A percentile compares a stretch with the other conserved stretches of the same genome.
These are phyloP conservation scores for Termitomyces eurrhizus DNA, from an alignment of 768 basidiomycete genomes.

Conservation along the genomic window DNA sequence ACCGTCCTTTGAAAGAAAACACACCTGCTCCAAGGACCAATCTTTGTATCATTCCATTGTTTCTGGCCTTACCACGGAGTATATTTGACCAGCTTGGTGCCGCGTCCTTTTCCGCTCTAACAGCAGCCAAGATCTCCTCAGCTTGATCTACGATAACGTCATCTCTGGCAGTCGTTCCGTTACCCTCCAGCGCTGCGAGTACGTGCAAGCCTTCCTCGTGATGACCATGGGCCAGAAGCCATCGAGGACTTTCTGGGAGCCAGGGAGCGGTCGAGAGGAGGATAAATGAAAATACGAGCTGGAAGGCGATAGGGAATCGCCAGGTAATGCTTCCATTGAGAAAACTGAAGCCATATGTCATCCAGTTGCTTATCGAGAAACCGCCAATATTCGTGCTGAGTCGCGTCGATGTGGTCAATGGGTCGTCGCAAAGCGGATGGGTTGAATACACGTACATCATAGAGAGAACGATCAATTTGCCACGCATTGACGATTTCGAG, in stretches of 20 bases:
- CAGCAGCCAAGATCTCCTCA: constrained; percentile 41
- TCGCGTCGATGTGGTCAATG: not conserved
- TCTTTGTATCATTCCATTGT: constrained; percentile 43
- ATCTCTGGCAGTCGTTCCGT: constrained; percentile 29
- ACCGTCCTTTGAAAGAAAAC: not conserved
- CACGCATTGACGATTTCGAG: constrained; percentile 43
- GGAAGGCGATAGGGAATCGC: constrained; percentile 50
- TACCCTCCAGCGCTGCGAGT: constrained; percentile 40
- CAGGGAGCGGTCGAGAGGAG: constrained; percentile 43
- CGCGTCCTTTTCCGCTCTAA: constrained; percentile 37
- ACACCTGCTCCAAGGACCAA: constrained; percentile 39
- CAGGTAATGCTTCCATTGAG: constrained; percentile 38
- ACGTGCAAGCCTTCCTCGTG: constrained; percentile 38
- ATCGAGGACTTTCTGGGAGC: constrained; percentile 46
- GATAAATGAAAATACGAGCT: constrained; percentile 42
- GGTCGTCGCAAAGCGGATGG: not conserved
- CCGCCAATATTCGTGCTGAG: constrained; percentile 45
- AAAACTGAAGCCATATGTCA: constrained; percentile 51
- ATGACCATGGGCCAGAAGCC: constrained; percentile 44
- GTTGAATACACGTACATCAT: constrained; percentile 37
- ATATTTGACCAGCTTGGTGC: constrained; percentile 40
- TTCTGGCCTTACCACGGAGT: constrained; percentile 34
- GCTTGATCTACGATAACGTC: constrained; percentile 34
- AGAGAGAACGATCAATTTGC: constrained; percentile 44
- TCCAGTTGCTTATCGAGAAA: constrained; percentile 49